A percentile compares a stretch with the other conserved stretches of the same genome.
phyloP scores from a whole-genome alignment of 73 alveolate genomes.

The Paramecium caudatum region DNA sequence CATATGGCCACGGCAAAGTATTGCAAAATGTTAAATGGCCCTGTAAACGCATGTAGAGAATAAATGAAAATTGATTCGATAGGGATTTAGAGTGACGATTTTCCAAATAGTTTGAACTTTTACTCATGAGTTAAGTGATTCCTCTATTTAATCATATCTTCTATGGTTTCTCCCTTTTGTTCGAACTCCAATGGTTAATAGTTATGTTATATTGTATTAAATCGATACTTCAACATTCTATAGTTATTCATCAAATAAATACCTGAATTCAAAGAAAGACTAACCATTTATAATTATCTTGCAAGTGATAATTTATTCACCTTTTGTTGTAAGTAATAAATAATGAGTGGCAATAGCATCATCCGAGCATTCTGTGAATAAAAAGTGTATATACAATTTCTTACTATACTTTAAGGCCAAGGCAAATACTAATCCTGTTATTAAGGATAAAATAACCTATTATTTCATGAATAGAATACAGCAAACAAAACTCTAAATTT shows the following conservation, averaged over 20 bases:
- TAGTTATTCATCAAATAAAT: background rate
- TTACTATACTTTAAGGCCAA: background rate
- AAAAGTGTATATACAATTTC: background rate
- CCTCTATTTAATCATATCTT: background rate
- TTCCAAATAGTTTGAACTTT: background rate
- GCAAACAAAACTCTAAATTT: conserved; percentile 52
- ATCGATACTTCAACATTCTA: conserved; percentile 18
- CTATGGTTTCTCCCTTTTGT: background rate
- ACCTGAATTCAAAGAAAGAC: background rate
- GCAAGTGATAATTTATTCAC: conserved; percentile 11
- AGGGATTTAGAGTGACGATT: background rate
- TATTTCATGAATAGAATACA: background rate
- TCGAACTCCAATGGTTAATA: conserved; percentile 19
- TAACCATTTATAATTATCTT: background rate
- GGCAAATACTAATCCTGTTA: background rate
- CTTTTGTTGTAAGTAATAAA: background rate
- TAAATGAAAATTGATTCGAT: conserved; percentile 2
- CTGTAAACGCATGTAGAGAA: conserved; percentile 45
- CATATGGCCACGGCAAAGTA: conserved; percentile 50
- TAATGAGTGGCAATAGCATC: conserved; percentile 27
- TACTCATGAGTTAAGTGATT: background rate
- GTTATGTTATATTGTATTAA: background rate
- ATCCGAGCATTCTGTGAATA: background rate
- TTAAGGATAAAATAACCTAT: background rate
- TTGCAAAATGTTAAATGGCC: conserved; percentile 50